Conservation (phyloP, 2,329 filamentous ascomycete genomes). For the Ophiocordyceps camponoti-leonardi region DNA sequence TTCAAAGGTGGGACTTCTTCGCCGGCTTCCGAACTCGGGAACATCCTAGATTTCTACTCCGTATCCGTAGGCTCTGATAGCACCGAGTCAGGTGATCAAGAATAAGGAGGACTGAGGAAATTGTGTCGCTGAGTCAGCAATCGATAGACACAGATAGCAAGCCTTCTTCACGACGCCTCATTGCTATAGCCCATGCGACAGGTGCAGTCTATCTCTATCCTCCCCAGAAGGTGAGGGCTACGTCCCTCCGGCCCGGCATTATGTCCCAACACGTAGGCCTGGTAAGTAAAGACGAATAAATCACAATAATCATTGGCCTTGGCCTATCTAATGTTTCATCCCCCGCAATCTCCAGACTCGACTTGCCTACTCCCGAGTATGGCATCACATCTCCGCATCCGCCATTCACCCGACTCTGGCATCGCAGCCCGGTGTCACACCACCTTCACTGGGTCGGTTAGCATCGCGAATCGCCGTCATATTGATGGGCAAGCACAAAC, state of each 20-base stretch:
- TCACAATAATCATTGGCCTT: background rate
- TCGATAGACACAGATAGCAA: background rate
- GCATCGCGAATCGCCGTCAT: conserved; percentile 73
- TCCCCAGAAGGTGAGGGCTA: background rate
- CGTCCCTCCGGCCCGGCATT: background rate
- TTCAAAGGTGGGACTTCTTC: no score
- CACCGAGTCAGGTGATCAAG: background rate
- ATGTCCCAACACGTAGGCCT: conserved; percentile 1
- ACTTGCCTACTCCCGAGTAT: conserved; percentile 88
- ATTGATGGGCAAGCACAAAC: conserved; percentile 98
- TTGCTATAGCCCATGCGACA: background rate
- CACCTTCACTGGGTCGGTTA: conserved; percentile 74
- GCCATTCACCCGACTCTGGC: conserved; percentile 44
- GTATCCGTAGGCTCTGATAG: no score
- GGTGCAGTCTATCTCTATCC: background rate
- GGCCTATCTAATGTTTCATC: background rate
- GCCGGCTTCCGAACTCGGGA: no score
- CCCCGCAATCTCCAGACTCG: conserved; percentile 48
- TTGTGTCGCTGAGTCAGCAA: background rate
- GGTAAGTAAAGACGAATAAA: background rate
- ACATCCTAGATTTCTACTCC: no score
- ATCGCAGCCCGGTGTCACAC: conserved; percentile 37
- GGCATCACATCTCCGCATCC: conserved; percentile 72
- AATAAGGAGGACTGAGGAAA: no score
- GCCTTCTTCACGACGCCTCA: background rate